Base-by-base conservation (phyloP, 78 protist species). In the Cavenderia fasciculata region DNA sequence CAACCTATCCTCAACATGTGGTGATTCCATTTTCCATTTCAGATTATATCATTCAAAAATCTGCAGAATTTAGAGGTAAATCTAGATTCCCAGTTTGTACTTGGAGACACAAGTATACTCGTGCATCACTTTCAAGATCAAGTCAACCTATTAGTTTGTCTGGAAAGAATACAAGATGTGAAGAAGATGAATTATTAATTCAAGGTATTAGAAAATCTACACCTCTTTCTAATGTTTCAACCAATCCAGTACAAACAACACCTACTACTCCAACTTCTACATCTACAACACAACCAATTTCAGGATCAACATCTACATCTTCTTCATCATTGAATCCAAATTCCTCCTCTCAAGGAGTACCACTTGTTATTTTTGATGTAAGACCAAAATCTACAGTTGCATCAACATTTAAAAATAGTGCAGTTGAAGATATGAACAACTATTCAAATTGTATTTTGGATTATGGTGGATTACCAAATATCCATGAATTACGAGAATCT, bases 401-500 rank as follows among this genome's bases (percentile, higher is more conserved):
- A 40, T 56, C 76, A 19, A 52, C 27, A 7, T 29, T 25, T 4
- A 12, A 23, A 41, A 41, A 66, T 7, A 36, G 52, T 7, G 46
- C 69, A 38, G 41, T 71, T 10, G 78, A 79, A 44, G 85, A 76
- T 33, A 63, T 62, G 18, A 41, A 51, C 11, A 34, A 49, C 47
- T 96, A 96, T 70, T 23, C 49, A 29, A 79, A 94, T 36, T 87
- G 94, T 52, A 27, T 18, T 18, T 11, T 93, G 14, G 77, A 74
- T 40, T 94, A 33, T 66, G 92, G 72, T 33, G 94, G 85, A 51
- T 86, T 96, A 34, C 79, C 82, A 10, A 96, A 94, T 59, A 95
- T 95, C 46, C 96, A 95, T 46, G 96, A 91, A 38, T 70, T 96
- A 63, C 41, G 97, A n/a, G 93, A 94, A 59, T 72, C 59, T 21